Base-by-base conservation (phyloP, 1,139 yeast genomes). In the Saccharomyces pastorianus region DNA sequence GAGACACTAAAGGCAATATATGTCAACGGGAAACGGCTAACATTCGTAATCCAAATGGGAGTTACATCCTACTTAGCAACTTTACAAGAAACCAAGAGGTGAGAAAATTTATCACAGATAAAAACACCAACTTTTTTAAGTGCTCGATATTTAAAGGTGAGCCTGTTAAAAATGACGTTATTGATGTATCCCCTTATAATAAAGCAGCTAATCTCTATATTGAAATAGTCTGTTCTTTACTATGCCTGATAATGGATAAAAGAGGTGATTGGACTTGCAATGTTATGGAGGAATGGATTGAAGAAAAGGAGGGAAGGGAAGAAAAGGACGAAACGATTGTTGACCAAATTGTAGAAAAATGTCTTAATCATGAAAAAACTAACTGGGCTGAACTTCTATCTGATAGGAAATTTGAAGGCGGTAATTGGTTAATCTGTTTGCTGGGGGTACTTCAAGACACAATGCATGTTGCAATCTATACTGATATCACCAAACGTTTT, bases 191-290 rank as follows among this genome's bases (percentile, higher is more conserved):
- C 23, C 50, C 61, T 3, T 60, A 60, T 34, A 50, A 55, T 23
- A 64, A 61, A 31, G 69, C 69, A 2, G 32, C 65, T 13, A 62
- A 62, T 6, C 52, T 69, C 28, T 34, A 66, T 1, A 57, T 69
- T 2, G 72, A 69, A 50, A 55, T 61, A n/a, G 64, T 67, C 49
- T 58, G 60, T 20, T 61, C 66, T 55, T 57, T 56, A 56, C 59
- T 56, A 51, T 61, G 68, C 46, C 58, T 64, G 32, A 63, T 69
- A 41, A 60, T 66, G 5, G 59, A 65, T 53, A 72, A 70, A 52
- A 61, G 61, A n/a, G 71, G 72, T 9, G 70, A 68, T 25, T 71
- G 72, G 65, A 64, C 60, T 6, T 64, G 67, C 20, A 57, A 64
- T 9, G 71, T 71, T 0, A 66, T 66, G 13, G 74, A 69, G 14